Evolutionary conservation across 2,329 filamentous ascomycete genomes (phyloP), one percentile per base, ranked within the genome.

Genomic region (Dothideomycetes sp.): DNA sequence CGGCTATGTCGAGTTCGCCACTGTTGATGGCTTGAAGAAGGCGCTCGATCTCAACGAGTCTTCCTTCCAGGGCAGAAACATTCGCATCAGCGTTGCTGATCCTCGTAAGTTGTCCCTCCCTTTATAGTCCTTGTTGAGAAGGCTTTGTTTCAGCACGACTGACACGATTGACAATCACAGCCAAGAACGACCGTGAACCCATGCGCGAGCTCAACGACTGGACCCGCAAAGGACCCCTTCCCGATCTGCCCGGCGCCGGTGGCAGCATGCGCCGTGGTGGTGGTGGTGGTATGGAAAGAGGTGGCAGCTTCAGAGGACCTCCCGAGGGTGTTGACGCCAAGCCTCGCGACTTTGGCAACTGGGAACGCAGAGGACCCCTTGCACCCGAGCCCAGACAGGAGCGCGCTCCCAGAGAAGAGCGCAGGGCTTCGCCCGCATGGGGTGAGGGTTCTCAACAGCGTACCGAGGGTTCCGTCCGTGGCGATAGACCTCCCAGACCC

Each of bases 31-130:
- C 45, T 70, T 98, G 56, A 93, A 94, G 71, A 82, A 87, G 65
- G 91, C 91, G 43, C 74, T 98, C 49, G 77, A 79, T 45, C 74
- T 91, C 48, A 88, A 88, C 56, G 84, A 86, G 54, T 72, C 78
- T 46, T 79, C 77, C 45, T 88, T 96, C 63, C 82, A 93, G 62
- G 87, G 87, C 53, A 82, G 91, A 52, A 83, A 80, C 58, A 87
- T 98, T 61, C 80, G 86, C 61, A 82, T 96, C 60, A 95, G 88
- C 70, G 81, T 98, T 59, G 93, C 91, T 37, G 93, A 98, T 69
- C 91, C 91, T 63, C 89, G 91, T 98, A 82, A 66, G 87, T 76
- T 33, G 15, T 35, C 32, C 25, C 43, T 9, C 11, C 18, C 47
- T 36, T 31, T n/a, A 16, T 33, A 24, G 22, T 7, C 22, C 22